Percentiles rank a stretch among this genome's conserved stretches.
Evolutionary conservation across 768 basidiomycete species (phyloP).

Genomic region (Leccinellum albellum): DNA sequence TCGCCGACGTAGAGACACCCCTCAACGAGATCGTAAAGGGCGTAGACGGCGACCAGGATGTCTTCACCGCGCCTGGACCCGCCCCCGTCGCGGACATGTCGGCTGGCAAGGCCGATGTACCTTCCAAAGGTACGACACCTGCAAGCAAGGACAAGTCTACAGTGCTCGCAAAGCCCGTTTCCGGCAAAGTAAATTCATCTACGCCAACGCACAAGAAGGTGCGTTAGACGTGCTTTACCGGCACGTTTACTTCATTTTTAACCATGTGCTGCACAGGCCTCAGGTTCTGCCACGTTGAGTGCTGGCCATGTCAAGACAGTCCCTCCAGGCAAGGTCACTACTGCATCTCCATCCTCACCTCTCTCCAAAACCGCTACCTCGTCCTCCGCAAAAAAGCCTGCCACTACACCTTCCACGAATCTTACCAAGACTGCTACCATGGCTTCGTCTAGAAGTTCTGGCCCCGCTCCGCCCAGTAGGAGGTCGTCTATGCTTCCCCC

Average conservation of each 20-base stretch:
- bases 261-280: slow-evolving; percentile 44
- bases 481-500: slow-evolving; percentile 32
- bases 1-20: slow-evolving; percentile 10
- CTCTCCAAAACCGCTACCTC: slow-evolving; percentile 30
- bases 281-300: slow-evolving; percentile 65
- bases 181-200: slow-evolving; percentile 46
- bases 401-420: slow-evolving; percentile 27
- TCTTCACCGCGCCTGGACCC: slow-evolving; percentile 13
- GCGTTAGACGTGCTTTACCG: slow-evolving; percentile 22
- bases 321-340: slow-evolving; percentile 40
- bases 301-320: slow-evolving; percentile 48
- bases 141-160: slow-evolving; percentile 31
- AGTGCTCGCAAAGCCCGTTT: slow-evolving; percentile 40
- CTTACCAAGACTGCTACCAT: slow-evolving; percentile 33
- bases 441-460: slow-evolving; percentile 31
- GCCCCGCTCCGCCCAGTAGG: slow-evolving; percentile 31
- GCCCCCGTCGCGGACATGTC: slow-evolving; percentile 18
- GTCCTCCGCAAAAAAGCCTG: slow-evolving; percentile 28
- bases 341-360: slow-evolving; percentile 30
- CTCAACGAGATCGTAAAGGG: slow-evolving; percentile 17
- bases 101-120: slow-evolving; percentile 22
- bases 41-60: slow-evolving; percentile 14
- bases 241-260: slow-evolving; percentile 21
- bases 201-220: slow-evolving; percentile 71
- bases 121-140: slow-evolving; percentile 26